Evolutionary conservation across 208 protist genomes (phyloP), one percentile per base, ranked within the genome.

Genomic region (Trypanosoma theileri): DNA sequence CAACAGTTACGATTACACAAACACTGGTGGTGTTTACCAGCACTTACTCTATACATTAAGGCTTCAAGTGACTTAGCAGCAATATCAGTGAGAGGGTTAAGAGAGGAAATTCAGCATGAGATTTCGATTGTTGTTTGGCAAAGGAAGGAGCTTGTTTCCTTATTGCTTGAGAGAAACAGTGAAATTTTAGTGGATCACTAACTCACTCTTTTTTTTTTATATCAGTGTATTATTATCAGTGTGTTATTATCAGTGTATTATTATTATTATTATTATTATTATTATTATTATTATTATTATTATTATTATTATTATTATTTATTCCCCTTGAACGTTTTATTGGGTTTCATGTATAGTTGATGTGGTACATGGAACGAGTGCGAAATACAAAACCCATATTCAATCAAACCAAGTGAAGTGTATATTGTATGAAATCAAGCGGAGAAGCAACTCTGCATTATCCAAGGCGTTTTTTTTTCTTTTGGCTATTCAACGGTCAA

Each of bases 1-100:
- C 48, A 16, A 54, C 8, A 59, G 28, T 31, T 54, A 68, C 14
- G 54, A 68, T 21, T n/a, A 59, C 19, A 40, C 24, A 10, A 17
- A 48, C 44, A 48, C 16, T 48, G 44, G 44, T 48, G 44, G 44
- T 48, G 10, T 48, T n/a, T n/a, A 48, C 44, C 44, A 48, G 44
- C 44, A 48, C 44, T 48, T n/a, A 4, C 13, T 48, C 11, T 48
- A 3, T 48, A n/a, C 16, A 48, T 48, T 14, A n/a, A 48, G 3
- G 11, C 44, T 14, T 2, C 16, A 1, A 48, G 44, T 48, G 9
- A 48, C 10, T n/a, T 48, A 14, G 11, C 13, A n/a, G 44, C 10
- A 35, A 6, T 35, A 35, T 35, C 28, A 14, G 44, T 48, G 9
- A 3, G 9, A 14, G 44, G 11, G 1, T n/a, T 3, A 11, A 48